Conservation (phyloP, 768 basidiomycete genomes). For the Termitomyces bulborhizus region DNA sequence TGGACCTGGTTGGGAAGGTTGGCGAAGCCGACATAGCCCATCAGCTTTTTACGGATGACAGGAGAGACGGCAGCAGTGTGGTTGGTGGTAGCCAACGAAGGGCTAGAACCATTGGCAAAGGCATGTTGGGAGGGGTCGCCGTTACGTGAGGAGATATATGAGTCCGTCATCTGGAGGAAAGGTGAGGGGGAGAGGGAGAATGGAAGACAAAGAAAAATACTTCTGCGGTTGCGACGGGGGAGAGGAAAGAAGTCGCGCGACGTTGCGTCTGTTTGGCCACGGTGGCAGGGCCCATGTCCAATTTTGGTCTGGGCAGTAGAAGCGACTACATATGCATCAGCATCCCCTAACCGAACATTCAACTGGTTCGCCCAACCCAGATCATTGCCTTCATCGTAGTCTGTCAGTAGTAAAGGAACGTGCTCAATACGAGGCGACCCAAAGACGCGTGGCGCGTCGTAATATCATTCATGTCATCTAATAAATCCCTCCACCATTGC, state of each 20-base stretch:
- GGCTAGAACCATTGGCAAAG: conserved; percentile 54
- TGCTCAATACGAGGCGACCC: not conserved
- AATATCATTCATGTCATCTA: conserved; percentile 2
- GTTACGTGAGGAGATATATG: conserved; percentile 62
- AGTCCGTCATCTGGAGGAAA: conserved; percentile 61
- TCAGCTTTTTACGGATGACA: conserved; percentile 83
- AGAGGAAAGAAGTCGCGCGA: conserved; percentile 46
- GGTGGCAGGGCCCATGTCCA: conserved; percentile 32
- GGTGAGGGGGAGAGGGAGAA: conserved; percentile 23
- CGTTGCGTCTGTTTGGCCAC: conserved; percentile 42
- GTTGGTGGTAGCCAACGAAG: conserved; percentile 42
- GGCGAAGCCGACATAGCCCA: conserved; percentile 94
- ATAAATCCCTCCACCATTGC: conserved; percentile 12
- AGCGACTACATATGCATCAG: conserved; percentile 24
- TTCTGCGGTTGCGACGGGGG: conserved; percentile 47
- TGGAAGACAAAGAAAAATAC: conserved; percentile 34
- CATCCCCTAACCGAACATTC: not conserved
- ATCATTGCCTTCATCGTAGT: conserved; percentile 17
- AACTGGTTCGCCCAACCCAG: conserved; percentile 21
- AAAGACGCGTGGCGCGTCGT: not conserved
- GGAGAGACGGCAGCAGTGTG: conserved; percentile 33
- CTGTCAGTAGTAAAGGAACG: not conserved
- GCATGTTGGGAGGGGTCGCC: conserved; percentile 59
- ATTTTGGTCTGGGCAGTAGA: conserved; percentile 47
- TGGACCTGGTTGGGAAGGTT: conserved; percentile 99